Base-by-base conservation (phyloP, 371 early-diverging fungal genomes). In the Zychaea mexicana region DNA sequence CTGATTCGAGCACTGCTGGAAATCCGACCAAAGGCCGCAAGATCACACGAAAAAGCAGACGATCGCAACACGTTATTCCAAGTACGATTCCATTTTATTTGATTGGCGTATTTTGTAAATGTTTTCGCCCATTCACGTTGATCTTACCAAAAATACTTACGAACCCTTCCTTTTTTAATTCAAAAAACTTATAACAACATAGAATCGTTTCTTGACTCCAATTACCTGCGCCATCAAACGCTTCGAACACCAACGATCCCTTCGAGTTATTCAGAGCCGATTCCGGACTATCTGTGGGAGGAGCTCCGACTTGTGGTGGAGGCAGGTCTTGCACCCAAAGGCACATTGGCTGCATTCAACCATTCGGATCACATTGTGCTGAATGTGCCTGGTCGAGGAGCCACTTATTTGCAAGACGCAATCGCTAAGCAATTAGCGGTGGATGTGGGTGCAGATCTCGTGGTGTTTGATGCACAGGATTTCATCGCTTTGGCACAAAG, bases 401-500 rank as follows among this genome's bases (percentile, higher is more conserved):
- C 80, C 9, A 73, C 71, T 26, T 74, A 73, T 56, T 38, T 79
- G n/a, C 73, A 71, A 57, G 78, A 80, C 39, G 64, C 65, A 9
- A 66, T 80, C 19, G 80, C 68, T 1, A 61, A 57, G 10, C 57
- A 61, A 31, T 33, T 77, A 13, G 76, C 78, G 13, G 27, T 33
- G 10, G 69, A 75, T 22, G 56, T 56, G 0, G 68, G 66, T 2
- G 68, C 80, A 2, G 70, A 77, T 63, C 42, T 80, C 21, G 46
- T 77, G 3, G 70, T 69, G 0, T 58, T 85, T 33, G 84, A 85
- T 52, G 60, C 76, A 3, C 83, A 83, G 53, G 86, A 85, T 38
- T 66, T 84, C 56, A 66, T 80, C 47, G 69, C 71, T 15, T 66
- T 85, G 31, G 80, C 82, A 13, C 64, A 81, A 26, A 71, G 52